These are phyloP conservation scores for Phytophthora meadii DNA, from an alignment of 352 stramenopile species.

Conservation along the genomic window DNA sequence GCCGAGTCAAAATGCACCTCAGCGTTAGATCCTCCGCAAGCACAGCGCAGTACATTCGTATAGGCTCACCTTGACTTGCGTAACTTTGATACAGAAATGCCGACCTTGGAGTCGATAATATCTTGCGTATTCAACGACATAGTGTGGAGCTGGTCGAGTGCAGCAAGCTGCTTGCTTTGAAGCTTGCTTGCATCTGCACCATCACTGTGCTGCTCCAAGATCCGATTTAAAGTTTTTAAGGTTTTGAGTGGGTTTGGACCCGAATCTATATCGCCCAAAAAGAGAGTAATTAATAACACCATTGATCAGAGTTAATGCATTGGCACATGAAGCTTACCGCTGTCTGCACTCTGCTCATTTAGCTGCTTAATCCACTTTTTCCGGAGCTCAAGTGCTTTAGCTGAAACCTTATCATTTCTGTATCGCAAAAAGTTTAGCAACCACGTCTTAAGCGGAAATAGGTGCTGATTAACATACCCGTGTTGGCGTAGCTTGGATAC, in stretches of 20 bases:
- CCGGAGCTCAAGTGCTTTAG: slow-evolving; percentile 67
- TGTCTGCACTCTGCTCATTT: slow-evolving; percentile 45
- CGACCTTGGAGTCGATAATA: slow-evolving; percentile 85
- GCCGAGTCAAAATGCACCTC: slow-evolving; percentile 33
- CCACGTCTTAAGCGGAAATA: slow-evolving; percentile 2
- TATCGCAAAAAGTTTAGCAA: slow-evolving; percentile 3
- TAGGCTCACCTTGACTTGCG: slow-evolving; percentile 70
- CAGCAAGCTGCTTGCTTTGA: slow-evolving; percentile 46
- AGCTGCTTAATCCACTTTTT: slow-evolving; percentile 76
- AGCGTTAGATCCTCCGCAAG: not conserved
- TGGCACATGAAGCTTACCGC: slow-evolving; percentile 12
- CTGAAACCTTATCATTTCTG: slow-evolving; percentile 85
- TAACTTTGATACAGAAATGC: slow-evolving; percentile 75
- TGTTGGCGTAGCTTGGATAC: slow-evolving; percentile 80
- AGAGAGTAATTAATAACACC: not conserved
- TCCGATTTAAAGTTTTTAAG: slow-evolving; percentile 58
- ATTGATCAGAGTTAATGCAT: not conserved
- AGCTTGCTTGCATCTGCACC: slow-evolving; percentile 44
- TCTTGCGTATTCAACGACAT: slow-evolving; percentile 76
- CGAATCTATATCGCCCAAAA: slow-evolving; percentile 19
- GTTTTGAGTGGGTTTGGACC: slow-evolving; percentile 46
- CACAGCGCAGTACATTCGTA: not conserved
- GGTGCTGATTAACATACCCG: slow-evolving; percentile 49
- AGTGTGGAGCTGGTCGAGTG: slow-evolving; percentile 65
- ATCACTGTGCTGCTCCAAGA: slow-evolving; percentile 55